A percentile compares a stretch with the other conserved stretches of the same genome.
phyloP scores from a whole-genome alignment of 495 filamentous ascomycete species.

The Penicillium fimorum region DNA sequence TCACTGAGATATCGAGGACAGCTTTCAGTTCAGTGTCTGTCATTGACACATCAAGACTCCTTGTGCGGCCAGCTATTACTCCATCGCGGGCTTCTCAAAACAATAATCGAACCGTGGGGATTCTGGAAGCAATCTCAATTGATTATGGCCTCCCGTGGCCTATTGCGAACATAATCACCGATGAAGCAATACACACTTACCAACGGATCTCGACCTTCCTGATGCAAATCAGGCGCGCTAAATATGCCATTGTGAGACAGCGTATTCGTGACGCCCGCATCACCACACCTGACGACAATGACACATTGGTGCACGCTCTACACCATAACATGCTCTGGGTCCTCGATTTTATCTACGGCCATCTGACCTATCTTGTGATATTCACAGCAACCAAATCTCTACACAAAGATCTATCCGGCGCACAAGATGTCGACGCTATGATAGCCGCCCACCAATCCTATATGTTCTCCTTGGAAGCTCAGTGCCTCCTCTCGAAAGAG shows the following conservation, averaged over 20 bases:
- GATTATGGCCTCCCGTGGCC: slow-evolving; percentile 75
- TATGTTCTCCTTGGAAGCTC: slow-evolving; percentile 57
- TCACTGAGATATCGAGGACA: slow-evolving; percentile 75
- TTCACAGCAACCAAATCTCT: slow-evolving; percentile 55
- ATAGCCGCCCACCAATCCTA: slow-evolving; percentile 64
- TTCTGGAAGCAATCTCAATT: slow-evolving; percentile 57
- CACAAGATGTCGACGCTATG: slow-evolving; percentile 82
- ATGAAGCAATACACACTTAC: slow-evolving; percentile 60
- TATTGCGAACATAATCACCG: slow-evolving; percentile 75
- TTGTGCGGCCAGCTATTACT: slow-evolving; percentile 42
- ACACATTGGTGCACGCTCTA: slow-evolving; percentile 56
- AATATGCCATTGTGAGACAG: slow-evolving; percentile 61
- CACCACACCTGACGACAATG: slow-evolving; percentile 21
- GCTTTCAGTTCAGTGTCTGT: slow-evolving; percentile 53
- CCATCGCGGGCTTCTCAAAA: slow-evolving; percentile 9
- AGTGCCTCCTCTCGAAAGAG: slow-evolving; percentile 64
- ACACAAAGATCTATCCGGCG: slow-evolving; percentile 48
- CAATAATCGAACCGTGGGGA: slow-evolving; percentile 41
- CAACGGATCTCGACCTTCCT: slow-evolving; percentile 70
- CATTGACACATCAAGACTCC: slow-evolving; percentile 59
- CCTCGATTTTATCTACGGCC: slow-evolving; percentile 66
- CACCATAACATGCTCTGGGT: slow-evolving; percentile 81
- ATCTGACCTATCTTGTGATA: slow-evolving; percentile 72
- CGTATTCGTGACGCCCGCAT: slow-evolving; percentile 35
- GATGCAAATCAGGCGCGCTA: slow-evolving; percentile 73